These are phyloP conservation scores for Protomyces macrosporus DNA, from an alignment of 1,139 yeast species.

Conservation along the genomic window DNA sequence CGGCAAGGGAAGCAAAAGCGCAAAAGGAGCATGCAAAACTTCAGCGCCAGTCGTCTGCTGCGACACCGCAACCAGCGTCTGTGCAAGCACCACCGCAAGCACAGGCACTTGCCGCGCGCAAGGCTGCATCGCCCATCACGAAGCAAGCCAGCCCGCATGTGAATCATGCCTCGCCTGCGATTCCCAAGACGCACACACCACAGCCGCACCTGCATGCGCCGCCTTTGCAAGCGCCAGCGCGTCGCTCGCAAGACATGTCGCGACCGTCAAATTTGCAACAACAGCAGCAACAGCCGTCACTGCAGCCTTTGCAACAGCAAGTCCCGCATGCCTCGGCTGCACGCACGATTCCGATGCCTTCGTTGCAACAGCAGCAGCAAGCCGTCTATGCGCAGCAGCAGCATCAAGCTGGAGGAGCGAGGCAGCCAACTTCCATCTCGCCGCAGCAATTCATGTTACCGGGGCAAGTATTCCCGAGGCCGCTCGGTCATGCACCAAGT, in stretches of 20 bases:
- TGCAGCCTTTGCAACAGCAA: background rate
- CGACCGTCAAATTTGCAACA: background rate
- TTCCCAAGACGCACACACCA: conserved; percentile 2
- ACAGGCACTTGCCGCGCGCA: background rate
- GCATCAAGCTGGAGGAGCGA: background rate
- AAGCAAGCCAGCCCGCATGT: background rate
- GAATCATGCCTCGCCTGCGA: background rate
- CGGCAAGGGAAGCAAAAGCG: conserved; percentile 38
- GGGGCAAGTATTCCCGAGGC: conserved; percentile 7
- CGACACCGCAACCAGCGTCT: background rate
- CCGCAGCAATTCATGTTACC: conserved; percentile 12
- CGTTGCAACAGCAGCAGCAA: conserved; percentile 2
- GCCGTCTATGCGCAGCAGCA: background rate
- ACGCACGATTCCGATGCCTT: conserved; percentile 8
- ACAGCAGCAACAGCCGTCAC: background rate
- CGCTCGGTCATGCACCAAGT: conserved; percentile 13
- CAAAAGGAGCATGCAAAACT: conserved; percentile 39
- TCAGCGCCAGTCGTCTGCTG: conserved; percentile 30
- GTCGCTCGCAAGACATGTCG: background rate
- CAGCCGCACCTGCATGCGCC: background rate
- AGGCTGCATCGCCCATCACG: background rate
- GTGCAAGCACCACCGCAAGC: background rate
- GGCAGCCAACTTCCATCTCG: conserved; percentile 1
- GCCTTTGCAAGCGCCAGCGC: background rate
- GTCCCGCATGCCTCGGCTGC: background rate